phyloP scores from a whole-genome alignment of 495 filamentous ascomycete genomes.

The Penicillium waksmanii region DNA sequence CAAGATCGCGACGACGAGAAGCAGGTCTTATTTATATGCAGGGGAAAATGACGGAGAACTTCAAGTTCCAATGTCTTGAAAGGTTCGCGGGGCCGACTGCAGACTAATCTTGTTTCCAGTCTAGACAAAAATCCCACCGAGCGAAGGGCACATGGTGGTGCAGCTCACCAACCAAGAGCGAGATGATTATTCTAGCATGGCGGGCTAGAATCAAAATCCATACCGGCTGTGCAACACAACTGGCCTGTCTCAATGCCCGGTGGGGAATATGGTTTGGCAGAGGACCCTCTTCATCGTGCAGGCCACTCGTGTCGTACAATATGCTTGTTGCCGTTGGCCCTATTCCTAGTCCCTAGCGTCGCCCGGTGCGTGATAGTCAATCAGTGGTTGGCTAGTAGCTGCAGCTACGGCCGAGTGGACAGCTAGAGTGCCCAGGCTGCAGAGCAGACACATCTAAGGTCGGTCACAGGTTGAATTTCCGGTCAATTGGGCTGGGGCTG shows the following conservation, averaged over 20 bases:
- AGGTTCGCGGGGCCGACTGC: constrained; percentile 1
- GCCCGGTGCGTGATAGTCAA: background rate
- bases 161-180: constrained; percentile 11
- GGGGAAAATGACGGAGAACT: background rate
- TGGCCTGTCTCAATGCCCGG: background rate
- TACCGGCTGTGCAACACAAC: constrained; percentile 1
- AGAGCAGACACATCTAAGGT: background rate
- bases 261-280: constrained; percentile 6
- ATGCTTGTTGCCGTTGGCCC: constrained; percentile 6
- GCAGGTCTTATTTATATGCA: background rate
- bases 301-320: constrained; percentile 3
- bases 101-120: constrained; percentile 2
- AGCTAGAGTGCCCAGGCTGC: background rate
- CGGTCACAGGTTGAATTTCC: constrained; percentile 1
- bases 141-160: background rate
- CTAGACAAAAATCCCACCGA: background rate
- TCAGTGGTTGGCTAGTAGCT: background rate
- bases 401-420: background rate
- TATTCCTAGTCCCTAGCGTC: constrained; percentile 1
- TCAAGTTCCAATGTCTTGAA: background rate
- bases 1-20: background rate
- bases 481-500: background rate
- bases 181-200: constrained; percentile 21
- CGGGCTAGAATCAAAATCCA: constrained; percentile 13
- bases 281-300: background rate